These are phyloP conservation scores for Shiraia bambusicola DNA, from an alignment of 2,329 filamentous ascomycete genomes.

Conservation along the genomic window DNA sequence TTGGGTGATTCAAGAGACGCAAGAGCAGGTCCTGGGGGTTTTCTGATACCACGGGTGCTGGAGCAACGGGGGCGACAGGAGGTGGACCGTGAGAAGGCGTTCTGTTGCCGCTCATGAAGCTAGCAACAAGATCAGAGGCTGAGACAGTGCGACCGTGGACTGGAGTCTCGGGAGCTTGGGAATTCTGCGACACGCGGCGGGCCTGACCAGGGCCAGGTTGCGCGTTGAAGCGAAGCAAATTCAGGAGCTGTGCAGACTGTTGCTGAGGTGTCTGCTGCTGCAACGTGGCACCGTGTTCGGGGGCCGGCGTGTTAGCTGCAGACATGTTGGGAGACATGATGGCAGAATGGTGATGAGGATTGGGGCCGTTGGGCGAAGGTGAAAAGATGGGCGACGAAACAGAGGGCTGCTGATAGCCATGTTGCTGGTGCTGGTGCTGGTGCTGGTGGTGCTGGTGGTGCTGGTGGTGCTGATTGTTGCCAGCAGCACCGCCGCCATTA, in stretches of 20 bases:
- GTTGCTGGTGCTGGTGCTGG: conserved; percentile 24
- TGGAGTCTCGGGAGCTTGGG: conserved; percentile 19
- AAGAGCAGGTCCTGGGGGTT: conserved; percentile 85
- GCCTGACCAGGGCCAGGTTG: conserved; percentile 43
- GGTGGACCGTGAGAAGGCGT: conserved; percentile 34
- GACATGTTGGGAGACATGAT: conserved; percentile 60
- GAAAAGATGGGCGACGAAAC: conserved; percentile 62
- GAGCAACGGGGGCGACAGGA: conserved; percentile 34
- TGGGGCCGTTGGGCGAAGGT: conserved; percentile 55
- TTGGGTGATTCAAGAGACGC: conserved; percentile 79
- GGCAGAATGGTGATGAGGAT: conserved; percentile 59
- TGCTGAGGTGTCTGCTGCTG: conserved; percentile 43
- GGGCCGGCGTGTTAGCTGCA: conserved; percentile 46
- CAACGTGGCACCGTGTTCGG: conserved; percentile 45
- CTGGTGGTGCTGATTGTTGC: conserved; percentile 23
- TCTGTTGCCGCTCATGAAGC: conserved; percentile 53
- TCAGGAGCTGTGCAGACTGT: conserved; percentile 60
- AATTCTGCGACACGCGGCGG: conserved; percentile 34
- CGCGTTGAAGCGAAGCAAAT: conserved; percentile 65
- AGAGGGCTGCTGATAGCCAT: conserved; percentile 53
- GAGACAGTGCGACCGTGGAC: conserved; percentile 48
- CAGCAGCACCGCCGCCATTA: conserved; percentile 34
- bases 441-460: conserved; percentile 42
- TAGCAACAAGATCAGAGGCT: conserved; percentile 59
- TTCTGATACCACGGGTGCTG: conserved; percentile 44